Evolutionary conservation across 495 filamentous ascomycete genomes (phyloP).

Genomic region (Tetracladium marchalianum): DNA sequence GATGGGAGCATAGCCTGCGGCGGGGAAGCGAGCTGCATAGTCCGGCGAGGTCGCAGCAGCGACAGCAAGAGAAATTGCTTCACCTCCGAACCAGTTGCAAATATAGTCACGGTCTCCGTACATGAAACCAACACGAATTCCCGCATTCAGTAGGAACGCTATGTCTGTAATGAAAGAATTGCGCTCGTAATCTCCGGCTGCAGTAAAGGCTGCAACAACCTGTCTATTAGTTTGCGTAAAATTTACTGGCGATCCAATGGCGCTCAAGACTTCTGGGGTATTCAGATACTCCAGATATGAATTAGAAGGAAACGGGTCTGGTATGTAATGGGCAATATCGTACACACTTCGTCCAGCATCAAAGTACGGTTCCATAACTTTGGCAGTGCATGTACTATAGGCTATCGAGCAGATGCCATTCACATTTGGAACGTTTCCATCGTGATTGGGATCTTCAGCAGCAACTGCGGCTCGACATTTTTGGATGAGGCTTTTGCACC

Average conservation of each 20-base stretch:
- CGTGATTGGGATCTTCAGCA: constrained; percentile 32
- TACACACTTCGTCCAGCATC: constrained; percentile 44
- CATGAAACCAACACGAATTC: constrained; percentile 58
- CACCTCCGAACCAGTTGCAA: constrained; percentile 60
- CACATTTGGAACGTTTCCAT: constrained; percentile 32
- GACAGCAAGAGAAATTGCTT: constrained; percentile 47
- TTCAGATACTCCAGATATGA: constrained; percentile 57
- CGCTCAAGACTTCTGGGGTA: constrained; percentile 48
- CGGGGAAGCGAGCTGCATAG: constrained; percentile 32
- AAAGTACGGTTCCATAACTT: constrained; percentile 36
- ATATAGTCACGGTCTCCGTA: constrained; percentile 59
- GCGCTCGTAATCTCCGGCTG: constrained; percentile 42
- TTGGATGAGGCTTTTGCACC: constrained; percentile 43
- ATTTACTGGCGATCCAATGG: constrained; percentile 58
- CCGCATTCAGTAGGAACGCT: constrained; percentile 38
- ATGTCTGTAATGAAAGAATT: constrained; percentile 37
- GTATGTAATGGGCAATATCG: constrained; percentile 44
- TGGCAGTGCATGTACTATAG: constrained; percentile 29
- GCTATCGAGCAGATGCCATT: constrained; percentile 34
- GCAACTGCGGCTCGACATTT: constrained; percentile 35
- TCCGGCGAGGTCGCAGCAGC: constrained; percentile 33
- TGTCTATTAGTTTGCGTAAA: constrained; percentile 44
- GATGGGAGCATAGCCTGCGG: constrained; percentile 46
- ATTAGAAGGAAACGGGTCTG: constrained; percentile 53
- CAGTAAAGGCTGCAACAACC: constrained; percentile 41